Conservation (phyloP, 306 rosid species). For the Fragaria iinumae region DNA sequence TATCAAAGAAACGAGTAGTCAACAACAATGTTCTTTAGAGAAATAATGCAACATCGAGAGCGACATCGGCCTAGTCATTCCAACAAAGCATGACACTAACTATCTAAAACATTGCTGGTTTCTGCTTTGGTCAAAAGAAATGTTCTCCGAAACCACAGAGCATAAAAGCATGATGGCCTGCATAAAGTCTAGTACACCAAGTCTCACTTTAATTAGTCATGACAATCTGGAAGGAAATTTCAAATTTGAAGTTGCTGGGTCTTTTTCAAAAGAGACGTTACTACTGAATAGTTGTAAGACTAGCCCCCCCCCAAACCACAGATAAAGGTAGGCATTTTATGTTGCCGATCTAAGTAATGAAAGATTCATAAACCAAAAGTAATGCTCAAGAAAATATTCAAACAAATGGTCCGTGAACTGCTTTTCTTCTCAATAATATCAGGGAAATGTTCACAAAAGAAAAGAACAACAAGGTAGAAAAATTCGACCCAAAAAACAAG, state of each 20-base stretch:
- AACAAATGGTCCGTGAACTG: background rate
- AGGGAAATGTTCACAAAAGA: background rate
- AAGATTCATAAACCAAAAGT: background rate
- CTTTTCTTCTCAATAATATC: background rate
- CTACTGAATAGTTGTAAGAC: background rate
- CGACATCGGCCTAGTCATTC: background rate
- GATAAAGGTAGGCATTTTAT: background rate
- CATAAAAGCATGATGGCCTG: background rate
- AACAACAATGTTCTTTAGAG: background rate
- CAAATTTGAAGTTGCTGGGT: background rate
- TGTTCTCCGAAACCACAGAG: background rate
- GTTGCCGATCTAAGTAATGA: background rate
- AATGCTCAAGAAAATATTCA: background rate
- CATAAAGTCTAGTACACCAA: background rate
- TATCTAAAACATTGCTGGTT: background rate
- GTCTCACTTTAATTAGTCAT: background rate
- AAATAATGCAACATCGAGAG: background rate
- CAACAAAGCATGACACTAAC: background rate
- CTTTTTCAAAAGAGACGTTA: background rate
- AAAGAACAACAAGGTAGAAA: background rate
- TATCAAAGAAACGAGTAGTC: background rate
- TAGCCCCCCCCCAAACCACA: background rate
- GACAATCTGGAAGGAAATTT: slow-evolving; percentile 1
- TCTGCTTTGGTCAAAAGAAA: background rate
- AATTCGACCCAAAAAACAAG: background rate